Base-by-base conservation (phyloP, 2,329 filamentous ascomycete genomes). In the Nothomitra cinnamomea region DNA sequence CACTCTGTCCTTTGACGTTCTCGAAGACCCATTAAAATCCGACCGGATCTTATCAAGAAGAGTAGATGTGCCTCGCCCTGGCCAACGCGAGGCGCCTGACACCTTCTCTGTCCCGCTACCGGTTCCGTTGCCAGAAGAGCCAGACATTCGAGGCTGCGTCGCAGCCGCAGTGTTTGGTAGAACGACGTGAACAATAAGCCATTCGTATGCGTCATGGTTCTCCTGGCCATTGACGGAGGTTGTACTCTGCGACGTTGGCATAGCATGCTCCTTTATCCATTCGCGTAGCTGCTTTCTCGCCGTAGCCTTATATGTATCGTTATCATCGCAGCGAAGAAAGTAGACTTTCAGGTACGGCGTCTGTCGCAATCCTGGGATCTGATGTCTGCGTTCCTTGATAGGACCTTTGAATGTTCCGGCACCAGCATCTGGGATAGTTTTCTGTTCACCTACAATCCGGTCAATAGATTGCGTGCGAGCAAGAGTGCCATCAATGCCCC, bases 141-240 rank as follows among this genome's bases (percentile, higher is more conserved):
- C 66, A 2, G 54, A 74, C 77, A 55, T 78, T 57, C 84, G 76
- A 13, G 87, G 85, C 63, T 94, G 87, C 1, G 81, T 85, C 21
- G 86, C 82, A 1, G 87, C 87, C 13, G 79, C 74, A 0, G 87
- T 90, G 58, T 94, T 89, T 13, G 90, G 89, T 17, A 94, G 73
- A 12, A 95, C 85, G 24, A 98, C 86, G 65, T 98, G 92, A 21
- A 98, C 64, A 53, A 98, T 86, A 58, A 98, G 72, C 85, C 89
- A 96, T 67, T 98, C 92, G 60, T 85, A 95, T 0, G 92, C 90
- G 70, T 98, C 90, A 63, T 98, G 92, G 57, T 94, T 92, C 63
- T 95, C 90, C 62, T 88, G 83, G 19, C 79, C 82, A 61, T 74
- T 86, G 19, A 49, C 45, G 19, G 70, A 65, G 28, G 70, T 64